Evolutionary conservation across 2,329 filamentous ascomycete genomes (phyloP), one percentile per base, ranked within the genome.

Genomic region (Acrocalymma vagum): DNA sequence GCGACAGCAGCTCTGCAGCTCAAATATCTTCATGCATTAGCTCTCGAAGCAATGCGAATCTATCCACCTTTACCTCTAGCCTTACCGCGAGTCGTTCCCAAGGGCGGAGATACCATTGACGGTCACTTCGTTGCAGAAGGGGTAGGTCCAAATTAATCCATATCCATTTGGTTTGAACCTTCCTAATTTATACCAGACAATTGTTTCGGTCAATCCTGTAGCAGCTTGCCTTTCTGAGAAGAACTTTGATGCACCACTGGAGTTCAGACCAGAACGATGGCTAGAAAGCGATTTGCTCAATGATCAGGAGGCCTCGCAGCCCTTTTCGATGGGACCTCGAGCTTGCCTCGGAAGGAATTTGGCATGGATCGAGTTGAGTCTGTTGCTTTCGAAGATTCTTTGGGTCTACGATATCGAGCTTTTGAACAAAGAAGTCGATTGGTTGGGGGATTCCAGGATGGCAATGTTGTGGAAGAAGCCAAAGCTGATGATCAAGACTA

Each of bases 401-500:
- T 73, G 47, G 42, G 55, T 55, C 8, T 74, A 72, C 36, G 71
- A 74, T 47, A 34, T 72, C 15, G 55, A 67, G 42, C 45, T 70
- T 5, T n/a, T 45, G 2, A 31, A 45, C 13, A 14, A 27, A 9
- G 9, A 9, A 6, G 14, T 29, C 11, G 26, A 32, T 11, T 43
- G 34, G 44, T 14, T 39, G 14, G n/a, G 30, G 4, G 25, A 49
- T 25, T 47, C 54, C 38, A 46, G 42, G 30, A 21, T 42, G 9
- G 52, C 30, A 25, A 38, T 36, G 13, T 7, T 55, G 9, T 57
- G 45, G 42, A 42, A 53, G 10, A 58, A 55, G 26, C 40, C 30
- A 7, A 18, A 18, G 3, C 29, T 53, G 11, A 40, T 32, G 34
- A 41, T 53, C 13, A 34, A n/a, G n/a, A n/a, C n/a, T n/a, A 43